Base-by-base conservation (phyloP, 1,139 yeast genomes). In the Pichia sp. region DNA sequence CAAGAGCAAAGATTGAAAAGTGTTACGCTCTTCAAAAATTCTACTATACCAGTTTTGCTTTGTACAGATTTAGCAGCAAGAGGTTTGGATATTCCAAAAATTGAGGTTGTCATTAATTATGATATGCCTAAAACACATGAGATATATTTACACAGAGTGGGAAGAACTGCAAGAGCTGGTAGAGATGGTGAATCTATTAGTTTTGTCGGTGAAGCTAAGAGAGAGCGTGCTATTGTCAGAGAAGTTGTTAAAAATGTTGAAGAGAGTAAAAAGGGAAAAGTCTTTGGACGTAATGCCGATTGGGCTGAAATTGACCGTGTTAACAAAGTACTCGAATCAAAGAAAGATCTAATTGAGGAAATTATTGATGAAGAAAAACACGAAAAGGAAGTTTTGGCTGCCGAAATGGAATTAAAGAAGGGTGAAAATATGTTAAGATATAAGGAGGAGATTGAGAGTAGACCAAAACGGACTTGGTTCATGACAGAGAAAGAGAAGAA, bases 131-230 rank as follows among this genome's bases (percentile, higher is more conserved):
- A 90, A 69, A 77, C 87, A 29, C 85, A 87, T 66, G 99, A 93
- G 62, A 81, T 90, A 45, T 95, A 93, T 70, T 76, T 93, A 68
- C 99, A 93, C 73, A 86, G 99, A 77, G 97, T 95, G 59, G 99
- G 99, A 73, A 88, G 99, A 79, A 93, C 99, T 54, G 99, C 99
- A 10, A 89, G 99, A 81, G 99, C 97, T 53, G 99, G 99, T 42
- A 82, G 98, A 71, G 90, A 88, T 54, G 99, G 99, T 79, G 80
- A 81, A 55, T 87, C 97, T 49, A 86, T 93, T 48, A 85, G 98
- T 4, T 84, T 93, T 70, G 99, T 95, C 8, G 98, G 98, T 19
- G 99, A 93, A 69, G 77, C 89, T 1, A 77, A 89, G 26, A 81
- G 78, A 57, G 99, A 93, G 63, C 83, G 99, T 73, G 75, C 80